Evolutionary conservation across 495 filamentous ascomycete genomes (phyloP).

Genomic region (Trichoderma orchidacearum): DNA sequence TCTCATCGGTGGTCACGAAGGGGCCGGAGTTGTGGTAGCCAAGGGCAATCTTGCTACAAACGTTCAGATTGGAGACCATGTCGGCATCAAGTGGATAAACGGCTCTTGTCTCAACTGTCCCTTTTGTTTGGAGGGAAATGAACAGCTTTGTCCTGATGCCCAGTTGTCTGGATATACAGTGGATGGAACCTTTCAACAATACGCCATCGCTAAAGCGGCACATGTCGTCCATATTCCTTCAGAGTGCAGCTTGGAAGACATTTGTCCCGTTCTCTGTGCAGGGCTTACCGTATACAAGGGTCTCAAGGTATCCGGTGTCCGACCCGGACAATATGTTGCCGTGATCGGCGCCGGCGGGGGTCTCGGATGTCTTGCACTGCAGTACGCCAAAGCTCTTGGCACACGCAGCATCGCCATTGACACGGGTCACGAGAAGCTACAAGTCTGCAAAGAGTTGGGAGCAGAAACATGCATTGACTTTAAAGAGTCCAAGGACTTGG

Average conservation of each 20-base stretch:
- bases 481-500: slow-evolving; percentile 52
- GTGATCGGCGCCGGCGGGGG: slow-evolving; percentile 86
- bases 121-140: slow-evolving; percentile 57
- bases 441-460: slow-evolving; percentile 55
- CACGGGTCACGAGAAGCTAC: slow-evolving; percentile 61
- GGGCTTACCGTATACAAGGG: slow-evolving; percentile 93
- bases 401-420: slow-evolving; percentile 67
- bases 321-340: slow-evolving; percentile 66
- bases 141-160: slow-evolving; percentile 63
- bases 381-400: slow-evolving; percentile 87
- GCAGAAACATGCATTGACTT: slow-evolving; percentile 68
- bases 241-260: slow-evolving; percentile 56
- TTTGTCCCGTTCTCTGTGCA: slow-evolving; percentile 73
- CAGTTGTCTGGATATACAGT: slow-evolving; percentile 79
- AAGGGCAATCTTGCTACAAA: slow-evolving; percentile 58
- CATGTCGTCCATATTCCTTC: slow-evolving; percentile 75
- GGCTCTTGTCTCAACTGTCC: slow-evolving; percentile 64
- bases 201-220: slow-evolving; percentile 71
- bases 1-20: slow-evolving; percentile 88
- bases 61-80: slow-evolving; percentile 66
- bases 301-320: slow-evolving; percentile 64
- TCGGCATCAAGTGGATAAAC: slow-evolving; percentile 86
- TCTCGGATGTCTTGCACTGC: slow-evolving; percentile 66
- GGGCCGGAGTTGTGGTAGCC: slow-evolving; percentile 74
- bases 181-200: slow-evolving; percentile 88